Evolutionary conservation across 345 rosid genomes (phyloP), one percentile per base, ranked within the genome.

Genomic region (Eucalyptus erythrocorys): DNA sequence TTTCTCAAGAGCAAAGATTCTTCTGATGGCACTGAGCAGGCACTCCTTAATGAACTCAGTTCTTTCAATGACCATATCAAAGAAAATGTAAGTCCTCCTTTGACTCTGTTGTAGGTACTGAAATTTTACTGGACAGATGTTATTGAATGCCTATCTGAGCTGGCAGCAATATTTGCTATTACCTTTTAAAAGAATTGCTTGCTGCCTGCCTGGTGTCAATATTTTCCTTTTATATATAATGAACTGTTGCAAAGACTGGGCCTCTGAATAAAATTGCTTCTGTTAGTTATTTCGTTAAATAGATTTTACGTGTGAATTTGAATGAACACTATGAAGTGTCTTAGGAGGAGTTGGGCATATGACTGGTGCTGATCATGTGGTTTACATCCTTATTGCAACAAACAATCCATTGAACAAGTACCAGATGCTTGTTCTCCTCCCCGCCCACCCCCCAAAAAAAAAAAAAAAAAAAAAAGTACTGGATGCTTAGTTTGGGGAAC

Each of bases 1-100:
- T 96, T 96, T 86, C 97, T 97, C 47, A 96, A 96, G 93, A 96
- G 99, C 95, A 96, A 96, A 92, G 98, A 96, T 89, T 86, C 95
- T 48, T 90, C 48, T 87, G 97, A 97, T 93, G 99, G 98, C 91
- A 95, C 97, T 22, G 95, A 96, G 91, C 95, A 95, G 91, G 94
- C 94, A 89, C 93, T 98, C 55, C 92, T 95, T 48, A 91, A 92
- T 88, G 99, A 97, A 92, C 95, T 96, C 68, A 91, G 91, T 89
- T 91, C 94, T 86, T 92, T 97, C 89, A 93, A 98, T 87, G 94
- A 94, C 42, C 91, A 95, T 88, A 89, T 90, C 86, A 90, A 90
- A 66, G 90, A 90, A 47, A 90, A 90, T 86, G 91, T 88, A 49
- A 86, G 94, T 90, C 49, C 82, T 90, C 37, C 24, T 85, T 32